Conservation (phyloP, 495 filamentous ascomycete species). For the Lepidopterella palustris region DNA sequence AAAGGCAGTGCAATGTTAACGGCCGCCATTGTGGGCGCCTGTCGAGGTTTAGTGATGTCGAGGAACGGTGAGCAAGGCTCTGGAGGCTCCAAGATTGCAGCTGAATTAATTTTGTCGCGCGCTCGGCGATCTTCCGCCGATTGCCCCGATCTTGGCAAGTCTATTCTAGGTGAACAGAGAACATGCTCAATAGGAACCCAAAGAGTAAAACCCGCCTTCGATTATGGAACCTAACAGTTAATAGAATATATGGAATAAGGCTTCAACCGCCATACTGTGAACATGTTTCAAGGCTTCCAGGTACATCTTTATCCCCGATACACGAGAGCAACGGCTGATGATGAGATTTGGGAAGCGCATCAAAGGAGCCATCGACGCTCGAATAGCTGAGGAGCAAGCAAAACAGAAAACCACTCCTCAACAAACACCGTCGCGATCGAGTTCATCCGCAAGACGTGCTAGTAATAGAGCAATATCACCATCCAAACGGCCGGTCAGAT, state of each 20-base stretch:
- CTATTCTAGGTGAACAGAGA: neutral
- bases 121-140: neutral
- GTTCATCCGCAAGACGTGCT: slow-evolving; percentile 44
- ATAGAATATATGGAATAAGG: neutral
- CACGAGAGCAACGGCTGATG: slow-evolving; percentile 8
- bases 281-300: slow-evolving; percentile 28
- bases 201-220: neutral
- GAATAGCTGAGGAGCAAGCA: slow-evolving; percentile 85
- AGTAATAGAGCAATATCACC: slow-evolving; percentile 48
- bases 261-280: neutral
- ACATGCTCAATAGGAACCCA: neutral
- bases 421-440: slow-evolving; percentile 44
- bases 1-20: slow-evolving; percentile 82
- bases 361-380: slow-evolving; percentile 76
- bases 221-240: neutral
- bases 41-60: neutral
- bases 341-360: slow-evolving; percentile 52
- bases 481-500: slow-evolving; percentile 44
- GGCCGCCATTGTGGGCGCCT: slow-evolving; percentile 63
- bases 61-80: neutral
- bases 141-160: neutral
- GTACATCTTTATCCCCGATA: slow-evolving; percentile 2
- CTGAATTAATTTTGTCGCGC: neutral
- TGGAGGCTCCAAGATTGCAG: neutral
- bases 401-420: slow-evolving; percentile 53